These are phyloP conservation scores for Ceraceosorus guamensis DNA, from an alignment of 1,284 basidiomycete genomes.

Conservation along the genomic window DNA sequence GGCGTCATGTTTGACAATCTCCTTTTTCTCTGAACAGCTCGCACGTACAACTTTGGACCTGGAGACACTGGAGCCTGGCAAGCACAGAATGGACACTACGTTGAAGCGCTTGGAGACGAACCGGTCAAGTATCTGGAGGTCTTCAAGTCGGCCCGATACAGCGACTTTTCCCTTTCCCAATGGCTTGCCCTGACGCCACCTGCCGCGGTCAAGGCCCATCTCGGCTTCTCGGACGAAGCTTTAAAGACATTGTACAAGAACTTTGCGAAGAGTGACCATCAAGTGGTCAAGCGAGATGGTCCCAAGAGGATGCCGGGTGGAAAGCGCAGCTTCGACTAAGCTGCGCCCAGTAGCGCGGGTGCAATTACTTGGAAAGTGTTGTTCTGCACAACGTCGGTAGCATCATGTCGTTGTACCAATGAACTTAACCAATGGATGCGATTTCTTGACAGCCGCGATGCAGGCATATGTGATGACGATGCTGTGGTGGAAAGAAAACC, in stretches of 20 bases:
- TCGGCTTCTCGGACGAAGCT: slow-evolving; percentile 11
- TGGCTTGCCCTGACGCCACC: slow-evolving; percentile 21
- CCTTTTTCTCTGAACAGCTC: no score
- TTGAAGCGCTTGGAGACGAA: slow-evolving; percentile 64
- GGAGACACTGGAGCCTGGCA: slow-evolving; percentile 4
- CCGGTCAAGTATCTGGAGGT: slow-evolving; percentile 62
- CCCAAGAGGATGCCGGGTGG: background rate
- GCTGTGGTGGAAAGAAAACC: no score
- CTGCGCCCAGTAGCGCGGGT: no score
- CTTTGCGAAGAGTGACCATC: slow-evolving; percentile 8
- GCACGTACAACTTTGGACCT: background rate
- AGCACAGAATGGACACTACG: slow-evolving; percentile 56
- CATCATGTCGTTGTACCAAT: no score
- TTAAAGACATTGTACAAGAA: slow-evolving; percentile 7
- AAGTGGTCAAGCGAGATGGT: slow-evolving; percentile 1
- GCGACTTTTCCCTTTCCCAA: slow-evolving; percentile 11
- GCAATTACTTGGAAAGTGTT: no score
- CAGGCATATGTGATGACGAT: no score
- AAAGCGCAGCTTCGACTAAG: no score
- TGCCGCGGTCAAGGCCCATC: slow-evolving; percentile 8
- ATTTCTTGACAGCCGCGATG: no score
- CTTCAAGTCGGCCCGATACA: slow-evolving; percentile 53
- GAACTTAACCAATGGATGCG: no score
- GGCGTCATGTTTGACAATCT: no score
- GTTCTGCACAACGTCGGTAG: no score